These are phyloP conservation scores for Phytophthora pluvialis DNA, from an alignment of 352 stramenopile genomes.

Conservation along the genomic window DNA sequence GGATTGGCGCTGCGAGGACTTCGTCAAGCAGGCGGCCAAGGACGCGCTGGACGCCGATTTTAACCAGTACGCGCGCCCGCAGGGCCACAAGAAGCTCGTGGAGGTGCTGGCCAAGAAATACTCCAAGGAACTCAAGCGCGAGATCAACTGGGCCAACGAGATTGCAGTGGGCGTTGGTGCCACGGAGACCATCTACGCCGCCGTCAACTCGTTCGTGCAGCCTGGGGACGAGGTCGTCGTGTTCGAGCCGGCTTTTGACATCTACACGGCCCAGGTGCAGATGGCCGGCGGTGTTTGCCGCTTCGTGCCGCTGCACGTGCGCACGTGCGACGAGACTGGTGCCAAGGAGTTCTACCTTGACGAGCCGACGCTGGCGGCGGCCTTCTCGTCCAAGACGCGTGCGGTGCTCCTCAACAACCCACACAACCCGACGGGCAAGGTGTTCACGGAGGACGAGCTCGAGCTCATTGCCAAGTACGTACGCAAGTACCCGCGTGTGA, in stretches of 20 bases:
- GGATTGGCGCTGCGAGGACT: conserved; percentile 94
- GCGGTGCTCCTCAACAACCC: conserved; percentile 97
- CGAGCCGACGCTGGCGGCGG: conserved; percentile 75
- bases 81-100: conserved; percentile 87
- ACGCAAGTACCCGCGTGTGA: conserved; percentile 76
- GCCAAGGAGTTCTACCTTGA: conserved; percentile 88
- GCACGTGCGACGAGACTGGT: conserved; percentile 28
- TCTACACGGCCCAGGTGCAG: conserved; percentile 93
- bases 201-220: conserved; percentile 92
- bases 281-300: conserved; percentile 82
- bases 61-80: conserved; percentile 94
- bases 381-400: conserved; percentile 93
- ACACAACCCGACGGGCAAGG: conserved; percentile 98
- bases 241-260: conserved; percentile 98
- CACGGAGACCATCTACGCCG: conserved; percentile 95
- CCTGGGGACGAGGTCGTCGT: conserved; percentile 96
- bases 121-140: conserved; percentile 76
- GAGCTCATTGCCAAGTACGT: conserved; percentile 92
- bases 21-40: conserved; percentile 94
- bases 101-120: conserved; percentile 92
- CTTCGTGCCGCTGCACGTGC: conserved; percentile 87
- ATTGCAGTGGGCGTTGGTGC: conserved; percentile 95
- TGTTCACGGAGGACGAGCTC: conserved; percentile 95
- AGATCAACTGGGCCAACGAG: conserved; percentile 92
- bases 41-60: conserved; percentile 92